Conservation (phyloP, 352 stramenopile genomes). For the Pilasporangium apinafurcum region DNA sequence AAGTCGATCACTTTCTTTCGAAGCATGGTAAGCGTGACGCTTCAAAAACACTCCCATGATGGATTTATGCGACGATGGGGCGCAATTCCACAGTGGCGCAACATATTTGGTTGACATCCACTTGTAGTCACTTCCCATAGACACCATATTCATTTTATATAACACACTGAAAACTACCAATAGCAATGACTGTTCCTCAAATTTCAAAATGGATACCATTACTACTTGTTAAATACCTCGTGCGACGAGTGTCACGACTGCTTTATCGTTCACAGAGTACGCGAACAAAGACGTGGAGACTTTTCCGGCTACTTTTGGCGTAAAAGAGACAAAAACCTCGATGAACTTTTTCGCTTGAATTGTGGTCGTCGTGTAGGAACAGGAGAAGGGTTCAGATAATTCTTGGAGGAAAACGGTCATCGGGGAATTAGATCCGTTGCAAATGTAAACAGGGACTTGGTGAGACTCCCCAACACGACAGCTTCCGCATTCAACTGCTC, state of each 20-base stretch:
- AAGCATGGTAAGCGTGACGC: constrained; percentile 38
- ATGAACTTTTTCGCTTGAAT: constrained; percentile 84
- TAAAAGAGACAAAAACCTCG: constrained; percentile 71
- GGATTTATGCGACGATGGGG: constrained; percentile 3
- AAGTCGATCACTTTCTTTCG: constrained; percentile 67
- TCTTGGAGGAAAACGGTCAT: constrained; percentile 85
- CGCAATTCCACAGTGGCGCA: too few relatives aligned
- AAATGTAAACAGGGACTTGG: constrained; percentile 80
- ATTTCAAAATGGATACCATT: background rate
- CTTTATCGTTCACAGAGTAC: constrained; percentile 76
- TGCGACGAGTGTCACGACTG: constrained; percentile 71
- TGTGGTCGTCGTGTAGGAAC: constrained; percentile 64
- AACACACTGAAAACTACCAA: background rate
- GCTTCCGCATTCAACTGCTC: constrained; percentile 76
- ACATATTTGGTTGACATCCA: background rate
- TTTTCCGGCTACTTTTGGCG: constrained; percentile 69
- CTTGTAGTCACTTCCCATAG: constrained; percentile 5
- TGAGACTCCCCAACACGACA: constrained; percentile 69
- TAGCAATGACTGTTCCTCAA: constrained; percentile 1
- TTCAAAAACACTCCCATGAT: constrained; percentile 8
- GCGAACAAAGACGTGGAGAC: constrained; percentile 77
- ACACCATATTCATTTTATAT: constrained; percentile 5
- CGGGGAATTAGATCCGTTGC: constrained; percentile 71
- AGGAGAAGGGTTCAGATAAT: constrained; percentile 71
- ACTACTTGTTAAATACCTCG: constrained; percentile 32